These are phyloP conservation scores for Fusarium mundagurra DNA, from an alignment of 2,329 filamentous ascomycete species.

Conservation along the genomic window DNA sequence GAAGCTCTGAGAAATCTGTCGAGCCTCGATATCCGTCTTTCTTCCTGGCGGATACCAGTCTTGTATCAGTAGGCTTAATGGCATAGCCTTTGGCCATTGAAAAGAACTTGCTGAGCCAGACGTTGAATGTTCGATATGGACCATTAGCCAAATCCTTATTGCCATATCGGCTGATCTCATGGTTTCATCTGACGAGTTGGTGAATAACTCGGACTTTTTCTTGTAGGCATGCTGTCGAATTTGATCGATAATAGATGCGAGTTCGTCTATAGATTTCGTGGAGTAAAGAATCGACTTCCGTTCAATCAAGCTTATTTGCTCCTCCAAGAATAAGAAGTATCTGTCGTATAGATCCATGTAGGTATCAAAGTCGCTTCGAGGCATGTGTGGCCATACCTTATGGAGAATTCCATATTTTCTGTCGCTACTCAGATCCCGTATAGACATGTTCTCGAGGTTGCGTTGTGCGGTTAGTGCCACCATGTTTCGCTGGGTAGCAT, in stretches of 20 bases:
- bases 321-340: background rate
- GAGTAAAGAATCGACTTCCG: background rate
- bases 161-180: background rate
- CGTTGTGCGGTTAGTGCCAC: background rate
- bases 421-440: background rate
- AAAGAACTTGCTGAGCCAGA: background rate
- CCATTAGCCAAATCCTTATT: background rate
- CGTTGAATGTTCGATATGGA: background rate
- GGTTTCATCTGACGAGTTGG: rapidly evolving
- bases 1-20: background rate
- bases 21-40: background rate
- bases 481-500: background rate
- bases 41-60: background rate
- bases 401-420: background rate
- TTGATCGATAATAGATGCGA: background rate
- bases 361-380: background rate
- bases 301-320: background rate
- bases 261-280: background rate
- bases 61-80: background rate
- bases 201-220: background rate
- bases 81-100: background rate
- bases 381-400: background rate
- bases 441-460: background rate
- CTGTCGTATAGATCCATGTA: background rate
- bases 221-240: background rate